Evolutionary conservation across 2,329 filamentous ascomycete species (phyloP), one percentile per base, ranked within the genome.

Genomic region (Alternaria ventricosa): DNA sequence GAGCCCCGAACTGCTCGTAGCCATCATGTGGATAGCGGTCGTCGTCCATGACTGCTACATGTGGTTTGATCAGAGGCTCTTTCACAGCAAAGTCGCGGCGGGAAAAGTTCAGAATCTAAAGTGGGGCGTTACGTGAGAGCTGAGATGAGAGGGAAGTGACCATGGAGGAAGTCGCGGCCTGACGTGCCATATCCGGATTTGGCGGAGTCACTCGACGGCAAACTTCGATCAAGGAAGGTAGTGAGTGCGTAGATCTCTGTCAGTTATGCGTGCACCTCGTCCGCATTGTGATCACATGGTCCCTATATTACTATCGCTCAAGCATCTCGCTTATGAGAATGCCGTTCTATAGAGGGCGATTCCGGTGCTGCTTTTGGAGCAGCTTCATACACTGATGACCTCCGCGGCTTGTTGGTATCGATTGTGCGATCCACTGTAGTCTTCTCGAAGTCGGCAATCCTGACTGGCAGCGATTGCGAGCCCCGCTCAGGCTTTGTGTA

Each of bases 381-480:
- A 6, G 44, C 56, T 33, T 71, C 66, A 18, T 50, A 33, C 53
- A 69, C 63, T 4, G 57, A 43, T 9, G 70, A 70, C 22, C 61
- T 68, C 10, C 61, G 65, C 13, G 57, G 57, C 30, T 64, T 45
- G 36, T n/a, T 27, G 41, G 59, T 63, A 28, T 70, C 65, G 28
- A 71, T 57, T n/a, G 74, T 59, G 27, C 68, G 67, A 28, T 88
- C 88, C 44, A 89, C 86, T 12, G 85, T 85, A 3, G 88, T 88
- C 81, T 97, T 96, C 78, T 97, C 93, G 74, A 91, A 94, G 67
- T 84, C 88, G 50, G 90, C 90, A 64, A 94, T 89, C 67, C 83
- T 87, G 72, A 93, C 88, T 0, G 90, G 88, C 0, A 88, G 83
- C 15, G 89, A 87, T 57, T 85, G 80, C 18, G 57, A 20, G 25